phyloP scores from a whole-genome alignment of 2,329 filamentous ascomycete genomes.

The Grosmannia penicillata region DNA sequence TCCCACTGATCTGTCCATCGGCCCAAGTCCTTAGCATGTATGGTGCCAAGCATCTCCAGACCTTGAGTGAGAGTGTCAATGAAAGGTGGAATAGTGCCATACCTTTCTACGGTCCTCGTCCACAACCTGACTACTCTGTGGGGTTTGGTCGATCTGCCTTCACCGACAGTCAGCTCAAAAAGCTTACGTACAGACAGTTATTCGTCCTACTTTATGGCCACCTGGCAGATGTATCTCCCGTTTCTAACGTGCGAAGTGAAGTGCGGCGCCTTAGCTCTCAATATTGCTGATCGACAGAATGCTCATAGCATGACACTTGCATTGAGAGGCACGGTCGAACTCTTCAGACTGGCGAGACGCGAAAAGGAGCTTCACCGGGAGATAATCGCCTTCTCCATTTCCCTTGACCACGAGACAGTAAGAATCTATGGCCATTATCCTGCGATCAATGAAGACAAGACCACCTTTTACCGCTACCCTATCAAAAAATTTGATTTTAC shows the following conservation, averaged over 20 bases:
- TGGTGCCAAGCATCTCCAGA: slow-evolving; percentile 15
- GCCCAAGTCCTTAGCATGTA: slow-evolving; percentile 18
- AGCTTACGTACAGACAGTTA: slow-evolving; percentile 22
- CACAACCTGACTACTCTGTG: slow-evolving; percentile 28
- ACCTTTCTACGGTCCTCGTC: slow-evolving; percentile 19
- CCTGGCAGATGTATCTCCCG: slow-evolving; percentile 31
- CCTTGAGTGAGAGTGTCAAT: slow-evolving; percentile 24
- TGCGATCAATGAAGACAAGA: slow-evolving; percentile 17
- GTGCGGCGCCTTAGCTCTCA: slow-evolving; percentile 21
- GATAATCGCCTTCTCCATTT: slow-evolving; percentile 28
- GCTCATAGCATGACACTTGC: slow-evolving; percentile 25
- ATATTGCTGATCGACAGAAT: slow-evolving; percentile 24
- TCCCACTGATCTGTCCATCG: slow-evolving; percentile 22
- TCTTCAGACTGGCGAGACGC: slow-evolving; percentile 21
- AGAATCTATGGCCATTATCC: slow-evolving; percentile 27
- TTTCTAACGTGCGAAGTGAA: slow-evolving; percentile 35
- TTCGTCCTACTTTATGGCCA: slow-evolving; percentile 28
- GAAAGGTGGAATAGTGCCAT: slow-evolving; percentile 26
- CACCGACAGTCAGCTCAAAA: slow-evolving; percentile 24
- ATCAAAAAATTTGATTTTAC: slow-evolving; percentile 21
- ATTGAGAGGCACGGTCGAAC: slow-evolving; percentile 21
- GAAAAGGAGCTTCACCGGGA: slow-evolving; percentile 23
- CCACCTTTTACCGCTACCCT: slow-evolving; percentile 22
- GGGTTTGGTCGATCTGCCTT: slow-evolving; percentile 27
- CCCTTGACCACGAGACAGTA: slow-evolving; percentile 18